These are phyloP conservation scores for Fusarium incarnatum DNA, from an alignment of 2,329 filamentous ascomycete genomes.

Conservation along the genomic window DNA sequence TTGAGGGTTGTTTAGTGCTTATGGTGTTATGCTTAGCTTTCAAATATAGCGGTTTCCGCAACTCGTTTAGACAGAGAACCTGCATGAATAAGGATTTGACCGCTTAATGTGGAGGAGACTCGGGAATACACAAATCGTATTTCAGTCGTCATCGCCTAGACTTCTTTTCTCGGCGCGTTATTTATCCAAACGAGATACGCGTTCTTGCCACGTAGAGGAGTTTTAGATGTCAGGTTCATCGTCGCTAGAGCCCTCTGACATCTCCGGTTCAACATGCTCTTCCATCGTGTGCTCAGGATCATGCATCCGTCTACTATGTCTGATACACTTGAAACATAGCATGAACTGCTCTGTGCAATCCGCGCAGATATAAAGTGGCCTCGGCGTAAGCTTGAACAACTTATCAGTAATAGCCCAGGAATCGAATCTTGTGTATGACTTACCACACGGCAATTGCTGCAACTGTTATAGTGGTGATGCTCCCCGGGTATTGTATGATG, in stretches of 20 bases:
- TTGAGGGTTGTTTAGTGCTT: background rate
- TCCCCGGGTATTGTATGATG: background rate
- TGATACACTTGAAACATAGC: background rate
- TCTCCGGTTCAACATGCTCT: background rate
- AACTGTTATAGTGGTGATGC: background rate
- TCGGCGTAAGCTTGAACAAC: background rate
- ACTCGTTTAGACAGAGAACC: background rate
- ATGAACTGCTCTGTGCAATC: background rate
- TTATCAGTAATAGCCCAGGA: background rate
- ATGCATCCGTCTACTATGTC: background rate
- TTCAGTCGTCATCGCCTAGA: background rate
- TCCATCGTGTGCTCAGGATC: background rate
- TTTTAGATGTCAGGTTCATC: background rate
- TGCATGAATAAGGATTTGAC: background rate
- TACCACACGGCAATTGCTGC: background rate
- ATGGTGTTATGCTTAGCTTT: background rate
- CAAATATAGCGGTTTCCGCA: background rate
- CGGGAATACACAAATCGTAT: background rate
- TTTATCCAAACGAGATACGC: fast-evolving
- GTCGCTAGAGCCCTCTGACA: background rate
- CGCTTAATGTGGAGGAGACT: background rate
- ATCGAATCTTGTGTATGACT: background rate
- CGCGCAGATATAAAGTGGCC: background rate
- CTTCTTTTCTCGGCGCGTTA: background rate
- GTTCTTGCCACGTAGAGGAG: background rate